A percentile compares a stretch with the other conserved stretches of the same genome.
Conservation (phyloP, 192 early-diverging fungal species). For the Physocladia obscura region DNA sequence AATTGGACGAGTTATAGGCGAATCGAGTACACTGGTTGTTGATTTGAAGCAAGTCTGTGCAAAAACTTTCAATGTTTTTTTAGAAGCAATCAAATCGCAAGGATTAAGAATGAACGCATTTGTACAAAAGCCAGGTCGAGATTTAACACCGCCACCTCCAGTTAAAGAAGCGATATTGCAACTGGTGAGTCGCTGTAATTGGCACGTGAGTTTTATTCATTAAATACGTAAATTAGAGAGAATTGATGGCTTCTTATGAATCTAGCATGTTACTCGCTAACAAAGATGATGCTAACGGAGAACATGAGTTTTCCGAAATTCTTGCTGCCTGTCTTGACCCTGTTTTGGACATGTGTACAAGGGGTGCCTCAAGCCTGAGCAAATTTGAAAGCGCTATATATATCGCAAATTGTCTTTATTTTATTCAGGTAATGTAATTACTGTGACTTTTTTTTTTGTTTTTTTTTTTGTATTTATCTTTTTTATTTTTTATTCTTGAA, state of each 20-base stretch:
- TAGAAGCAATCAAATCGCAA: constrained; percentile 54
- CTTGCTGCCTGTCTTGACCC: constrained; percentile 72
- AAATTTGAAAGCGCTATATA: constrained; percentile 68
- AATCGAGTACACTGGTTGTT: constrained; percentile 48
- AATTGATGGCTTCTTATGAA: constrained; percentile 81
- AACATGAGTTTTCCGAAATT: constrained; percentile 66
- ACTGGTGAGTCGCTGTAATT: constrained; percentile 57
- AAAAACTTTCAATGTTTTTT: constrained; percentile 56
- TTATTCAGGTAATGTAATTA: constrained; percentile 68
- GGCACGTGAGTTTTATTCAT: not conserved
- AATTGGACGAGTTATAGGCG: constrained; percentile 59
- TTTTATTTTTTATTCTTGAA: not conserved
- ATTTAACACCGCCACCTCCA: constrained; percentile 60
- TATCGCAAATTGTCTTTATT: constrained; percentile 71
- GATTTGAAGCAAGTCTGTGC: constrained; percentile 58
- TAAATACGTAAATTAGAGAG: constrained; percentile 59
- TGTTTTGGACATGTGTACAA: constrained; percentile 67
- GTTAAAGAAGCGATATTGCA: constrained; percentile 70
- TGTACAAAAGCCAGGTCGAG: constrained; percentile 52
- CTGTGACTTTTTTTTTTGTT: not conserved
- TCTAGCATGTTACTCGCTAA: constrained; percentile 51
- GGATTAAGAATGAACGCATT: constrained; percentile 40
- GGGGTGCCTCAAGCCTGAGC: constrained; percentile 51
- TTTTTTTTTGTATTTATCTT: no score
- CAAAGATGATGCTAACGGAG: constrained; percentile 20